These are phyloP conservation scores for Penicillium sp. DNA, from an alignment of 2,329 filamentous ascomycete genomes.

Conservation along the genomic window DNA sequence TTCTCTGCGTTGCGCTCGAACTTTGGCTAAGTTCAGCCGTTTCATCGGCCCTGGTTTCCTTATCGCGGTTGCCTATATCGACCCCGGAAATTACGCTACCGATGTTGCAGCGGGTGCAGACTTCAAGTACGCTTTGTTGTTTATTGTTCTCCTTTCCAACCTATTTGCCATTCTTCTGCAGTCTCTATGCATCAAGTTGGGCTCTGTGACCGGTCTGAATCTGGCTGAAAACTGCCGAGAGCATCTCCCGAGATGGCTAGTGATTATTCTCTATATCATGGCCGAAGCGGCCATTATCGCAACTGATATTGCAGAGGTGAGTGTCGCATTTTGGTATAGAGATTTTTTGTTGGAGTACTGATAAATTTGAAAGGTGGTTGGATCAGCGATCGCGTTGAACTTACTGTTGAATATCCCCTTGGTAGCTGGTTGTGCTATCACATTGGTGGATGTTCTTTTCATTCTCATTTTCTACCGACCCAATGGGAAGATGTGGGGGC, in stretches of 20 bases:
- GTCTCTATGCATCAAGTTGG: conserved; percentile 58
- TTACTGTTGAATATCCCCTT: conserved; percentile 54
- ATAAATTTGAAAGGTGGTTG: conserved; percentile 47
- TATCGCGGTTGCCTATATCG: conserved; percentile 50
- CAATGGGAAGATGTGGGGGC: conserved; percentile 49
- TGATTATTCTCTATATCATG: conserved; percentile 59
- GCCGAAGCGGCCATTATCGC: conserved; percentile 68
- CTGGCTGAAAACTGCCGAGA: conserved; percentile 64
- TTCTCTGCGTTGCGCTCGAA: conserved; percentile 24
- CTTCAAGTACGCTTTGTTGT: conserved; percentile 45
- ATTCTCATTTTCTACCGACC: conserved; percentile 57
- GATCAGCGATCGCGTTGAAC: conserved; percentile 56
- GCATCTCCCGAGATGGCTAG: conserved; percentile 65
- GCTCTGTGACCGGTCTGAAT: conserved; percentile 66
- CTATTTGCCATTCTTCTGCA: conserved; percentile 49
- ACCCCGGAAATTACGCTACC: conserved; percentile 51
- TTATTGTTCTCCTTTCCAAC: conserved; percentile 49
- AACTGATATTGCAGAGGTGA: conserved; percentile 66
- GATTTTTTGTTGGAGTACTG: not conserved
- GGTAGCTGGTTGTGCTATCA: conserved; percentile 57
- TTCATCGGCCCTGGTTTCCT: conserved; percentile 50
- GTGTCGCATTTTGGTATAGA: conserved; percentile 5
- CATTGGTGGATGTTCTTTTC: conserved; percentile 55
- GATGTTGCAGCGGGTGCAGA: conserved; percentile 49
- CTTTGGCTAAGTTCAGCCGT: conserved; percentile 40